A percentile compares a stretch with the other conserved stretches of the same genome.
These are phyloP conservation scores for Pythium grandisporangium DNA, from an alignment of 352 stramenopile species.

Conservation along the genomic window DNA sequence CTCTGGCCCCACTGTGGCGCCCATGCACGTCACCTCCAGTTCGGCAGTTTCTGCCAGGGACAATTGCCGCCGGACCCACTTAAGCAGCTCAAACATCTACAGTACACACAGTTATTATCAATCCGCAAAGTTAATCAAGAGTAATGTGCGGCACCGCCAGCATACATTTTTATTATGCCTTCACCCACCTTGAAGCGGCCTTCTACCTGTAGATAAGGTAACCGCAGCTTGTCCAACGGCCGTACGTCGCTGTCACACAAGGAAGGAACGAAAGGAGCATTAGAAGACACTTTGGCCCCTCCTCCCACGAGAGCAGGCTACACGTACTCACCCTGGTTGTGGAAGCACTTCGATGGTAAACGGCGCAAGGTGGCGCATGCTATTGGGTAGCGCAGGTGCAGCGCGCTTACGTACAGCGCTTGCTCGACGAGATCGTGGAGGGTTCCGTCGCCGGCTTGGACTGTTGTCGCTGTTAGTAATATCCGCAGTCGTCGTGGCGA, in stretches of 20 bases:
- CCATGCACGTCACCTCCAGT: slow-evolving; percentile 52
- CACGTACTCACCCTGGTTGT: slow-evolving; percentile 22
- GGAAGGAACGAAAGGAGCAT: no score
- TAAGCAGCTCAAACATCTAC: slow-evolving; percentile 54
- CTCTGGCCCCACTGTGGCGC: slow-evolving; percentile 42
- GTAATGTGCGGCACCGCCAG: slow-evolving; percentile 1
- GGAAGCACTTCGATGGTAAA: slow-evolving; percentile 39
- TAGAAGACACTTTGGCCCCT: no score
- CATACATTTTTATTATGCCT: no score
- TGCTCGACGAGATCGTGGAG: neutral
- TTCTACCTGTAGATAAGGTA: slow-evolving; percentile 54
- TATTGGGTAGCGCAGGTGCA: slow-evolving; percentile 5
- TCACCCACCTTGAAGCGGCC: slow-evolving; percentile 37
- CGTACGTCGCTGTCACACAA: neutral
- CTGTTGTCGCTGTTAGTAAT: neutral
- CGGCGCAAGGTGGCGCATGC: slow-evolving; percentile 5
- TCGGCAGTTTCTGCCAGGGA: slow-evolving; percentile 17
- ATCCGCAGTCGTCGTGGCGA: no score
- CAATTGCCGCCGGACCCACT: slow-evolving; percentile 26
- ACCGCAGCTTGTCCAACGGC: slow-evolving; percentile 20
- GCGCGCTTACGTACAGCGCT: slow-evolving; percentile 5
- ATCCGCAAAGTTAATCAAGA: neutral
- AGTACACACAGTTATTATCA: neutral
- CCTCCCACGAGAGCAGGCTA: neutral
- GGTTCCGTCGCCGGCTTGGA: neutral